Base-by-base conservation (phyloP, 768 basidiomycete species). In the Trichaptum fuscoviolaceum region DNA sequence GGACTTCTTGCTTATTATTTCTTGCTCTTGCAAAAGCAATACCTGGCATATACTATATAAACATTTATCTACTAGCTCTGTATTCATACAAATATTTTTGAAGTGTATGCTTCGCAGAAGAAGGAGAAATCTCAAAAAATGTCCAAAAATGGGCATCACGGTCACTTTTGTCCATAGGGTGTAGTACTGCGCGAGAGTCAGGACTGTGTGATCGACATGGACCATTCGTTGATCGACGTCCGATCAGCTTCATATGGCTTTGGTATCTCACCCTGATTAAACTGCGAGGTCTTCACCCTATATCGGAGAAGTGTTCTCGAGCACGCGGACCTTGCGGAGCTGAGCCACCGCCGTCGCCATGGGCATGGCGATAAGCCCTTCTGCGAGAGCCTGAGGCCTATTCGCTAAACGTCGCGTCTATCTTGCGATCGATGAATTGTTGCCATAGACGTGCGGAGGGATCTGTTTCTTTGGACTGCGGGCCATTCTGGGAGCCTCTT, bases 131-230 rank as follows among this genome's bases (percentile, higher is more conserved):
- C 8, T 8, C 2, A 30, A 30, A 30, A 30, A 30, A 8, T 2
- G 30, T 2, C 30, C 30, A 3, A 30, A 30, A 30, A 30, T 8
- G 30, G 30, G 30, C 30, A 30, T 30, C 30, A 30, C 30, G 30
- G 30, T 30, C 30, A 30, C 30, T 30, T 30, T 30, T 30, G 30
- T 30, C 30, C 30, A 30, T 30, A 2, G 30, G 30, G 4, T 30
- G 12, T 52, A 52, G 42, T 52, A 12, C 15, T 52, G 15, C 42
- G 20, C 42, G 42, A 52, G 10, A 52, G 6, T 52, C 42, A 52
- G 42, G 42, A 52, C 42, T 52, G 42, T 52, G 42, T 52, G 42
- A 52, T 52, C 42, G 42, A 52, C 42, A 52, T 52, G 42, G 42
- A 3, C 20, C 42, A 4, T 12, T 20, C 42, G 42, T 52, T 52